Conservation (phyloP, 257 asterid species). For the Nicotiana otophora region DNA sequence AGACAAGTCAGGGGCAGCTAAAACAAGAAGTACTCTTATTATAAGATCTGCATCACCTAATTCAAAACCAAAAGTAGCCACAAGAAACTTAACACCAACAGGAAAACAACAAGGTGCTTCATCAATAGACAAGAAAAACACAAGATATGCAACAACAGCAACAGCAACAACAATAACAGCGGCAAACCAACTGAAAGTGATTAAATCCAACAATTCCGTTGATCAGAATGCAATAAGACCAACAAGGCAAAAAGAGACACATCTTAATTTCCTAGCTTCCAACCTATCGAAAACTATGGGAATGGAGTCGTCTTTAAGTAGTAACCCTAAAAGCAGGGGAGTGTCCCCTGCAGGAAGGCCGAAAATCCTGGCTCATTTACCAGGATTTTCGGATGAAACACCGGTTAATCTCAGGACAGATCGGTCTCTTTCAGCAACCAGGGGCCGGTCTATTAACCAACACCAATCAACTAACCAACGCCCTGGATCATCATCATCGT, state of each 20-base stretch:
- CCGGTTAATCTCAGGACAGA: slow-evolving; percentile 47
- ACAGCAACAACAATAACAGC: neutral
- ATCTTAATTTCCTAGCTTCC: slow-evolving; percentile 18
- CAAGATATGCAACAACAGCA: slow-evolving; percentile 18
- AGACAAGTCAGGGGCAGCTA: slow-evolving; percentile 30
- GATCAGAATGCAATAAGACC: neutral
- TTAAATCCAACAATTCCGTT: slow-evolving; percentile 9
- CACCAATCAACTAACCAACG: slow-evolving; percentile 18
- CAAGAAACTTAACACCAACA: slow-evolving; percentile 35
- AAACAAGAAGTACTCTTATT: slow-evolving; percentile 5
- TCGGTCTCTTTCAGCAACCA: slow-evolving; percentile 42
- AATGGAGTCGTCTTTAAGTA: slow-evolving; percentile 17
- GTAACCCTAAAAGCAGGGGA: slow-evolving; percentile 34
- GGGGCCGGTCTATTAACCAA: slow-evolving; percentile 34
- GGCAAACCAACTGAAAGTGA: slow-evolving; percentile 9
- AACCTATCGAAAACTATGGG: slow-evolving; percentile 37
- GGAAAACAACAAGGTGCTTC: slow-evolving; percentile 36
- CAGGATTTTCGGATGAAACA: slow-evolving; percentile 31
- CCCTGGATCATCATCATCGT: slow-evolving; percentile 12
- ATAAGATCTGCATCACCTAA: slow-evolving; percentile 25
- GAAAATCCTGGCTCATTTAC: slow-evolving; percentile 10
- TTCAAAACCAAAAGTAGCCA: slow-evolving; percentile 32
- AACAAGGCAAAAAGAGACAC: slow-evolving; percentile 12
- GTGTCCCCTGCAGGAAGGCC: slow-evolving; percentile 37
- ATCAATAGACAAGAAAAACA: slow-evolving; percentile 18